Evolutionary conservation across 2,329 filamentous ascomycete genomes (phyloP).

Genomic region (Beauveria pseudobassiana): DNA sequence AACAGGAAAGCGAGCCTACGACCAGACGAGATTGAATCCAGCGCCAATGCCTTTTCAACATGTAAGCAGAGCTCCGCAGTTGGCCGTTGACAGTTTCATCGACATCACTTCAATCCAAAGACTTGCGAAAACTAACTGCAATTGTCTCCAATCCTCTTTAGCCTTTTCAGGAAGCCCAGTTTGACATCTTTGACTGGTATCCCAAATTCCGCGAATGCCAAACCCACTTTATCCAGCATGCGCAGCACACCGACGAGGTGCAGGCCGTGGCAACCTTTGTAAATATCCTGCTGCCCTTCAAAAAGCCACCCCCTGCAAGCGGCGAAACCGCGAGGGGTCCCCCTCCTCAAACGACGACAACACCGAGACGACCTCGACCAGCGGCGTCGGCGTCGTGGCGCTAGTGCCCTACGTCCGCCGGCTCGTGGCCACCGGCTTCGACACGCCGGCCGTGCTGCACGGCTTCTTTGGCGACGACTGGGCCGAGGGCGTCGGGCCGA

Average conservation of each 20-base stretch:
- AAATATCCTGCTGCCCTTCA: slow-evolving; percentile 89
- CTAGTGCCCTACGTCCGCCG: slow-evolving; percentile 85
- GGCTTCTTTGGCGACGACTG: slow-evolving; percentile 97
- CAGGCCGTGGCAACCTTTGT: slow-evolving; percentile 85
- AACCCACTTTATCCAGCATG: slow-evolving; percentile 84
- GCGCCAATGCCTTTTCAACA: slow-evolving; percentile 15
- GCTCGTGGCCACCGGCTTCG: slow-evolving; percentile 85
- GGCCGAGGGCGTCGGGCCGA: slow-evolving; percentile 66
- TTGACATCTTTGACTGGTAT: slow-evolving; percentile 90
- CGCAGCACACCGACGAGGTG: slow-evolving; percentile 73
- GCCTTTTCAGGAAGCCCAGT: slow-evolving; percentile 42
- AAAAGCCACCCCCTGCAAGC: slow-evolving; percentile 33
- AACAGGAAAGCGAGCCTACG: too few species aligned
- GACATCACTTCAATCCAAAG: too few species aligned
- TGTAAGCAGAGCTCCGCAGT: slow-evolving; percentile 11
- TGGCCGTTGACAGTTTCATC: too few species aligned
- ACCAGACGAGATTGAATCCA: not conserved
- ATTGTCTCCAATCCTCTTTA: slow-evolving; percentile 14
- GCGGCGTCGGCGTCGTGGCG: slow-evolving; percentile 41
- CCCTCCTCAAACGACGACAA: slow-evolving; percentile 14
- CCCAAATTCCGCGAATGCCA: slow-evolving; percentile 85
- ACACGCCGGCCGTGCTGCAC: slow-evolving; percentile 77
- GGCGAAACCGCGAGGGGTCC: slow-evolving; percentile 12
- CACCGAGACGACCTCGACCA: too few species aligned
- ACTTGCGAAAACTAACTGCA: not conserved